Evolutionary conservation across 202 grass and related monocot species (phyloP).

Genomic region (Musa balbisiana): DNA sequence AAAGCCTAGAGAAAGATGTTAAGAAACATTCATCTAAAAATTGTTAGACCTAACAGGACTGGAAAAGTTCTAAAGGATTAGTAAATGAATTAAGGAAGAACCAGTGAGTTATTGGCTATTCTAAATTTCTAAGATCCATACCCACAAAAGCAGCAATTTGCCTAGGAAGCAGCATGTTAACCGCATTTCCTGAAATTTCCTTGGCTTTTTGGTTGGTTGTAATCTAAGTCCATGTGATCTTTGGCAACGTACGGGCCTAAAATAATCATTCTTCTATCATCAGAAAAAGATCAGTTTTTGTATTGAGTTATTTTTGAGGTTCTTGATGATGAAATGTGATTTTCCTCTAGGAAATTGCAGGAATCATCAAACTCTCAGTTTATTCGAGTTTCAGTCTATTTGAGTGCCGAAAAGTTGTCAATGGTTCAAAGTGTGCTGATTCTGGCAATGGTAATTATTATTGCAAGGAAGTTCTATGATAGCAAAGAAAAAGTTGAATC

Average conservation of each 20-base stretch:
- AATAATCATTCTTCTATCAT: too few species aligned
- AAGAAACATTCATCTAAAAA: too few species aligned
- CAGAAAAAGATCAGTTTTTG: too few species aligned
- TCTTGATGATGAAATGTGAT: neutral
- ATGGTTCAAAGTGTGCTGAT: slow-evolving; percentile 86
- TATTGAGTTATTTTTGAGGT: neutral
- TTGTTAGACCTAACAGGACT: too few species aligned
- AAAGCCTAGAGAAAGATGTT: too few species aligned
- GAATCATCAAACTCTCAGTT: slow-evolving; percentile 96
- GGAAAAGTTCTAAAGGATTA: too few species aligned
- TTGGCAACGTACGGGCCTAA: neutral
- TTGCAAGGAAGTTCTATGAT: neutral
- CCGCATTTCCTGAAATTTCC: neutral
- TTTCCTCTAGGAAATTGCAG: slow-evolving; percentile 76
- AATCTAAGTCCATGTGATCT: neutral
- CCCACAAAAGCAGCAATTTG: too few species aligned
- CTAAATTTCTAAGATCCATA: too few species aligned
- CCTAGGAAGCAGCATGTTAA: neutral
- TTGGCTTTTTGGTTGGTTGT: neutral
- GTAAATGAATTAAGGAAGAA: too few species aligned
- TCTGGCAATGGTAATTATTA: slow-evolving; percentile 74
- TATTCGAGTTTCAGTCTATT: slow-evolving; percentile 99
- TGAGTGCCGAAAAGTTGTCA: slow-evolving; percentile 90
- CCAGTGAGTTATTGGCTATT: too few species aligned
- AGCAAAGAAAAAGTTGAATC: neutral